A percentile compares a stretch with the other conserved stretches of the same genome.
Evolutionary conservation across 2,329 filamentous ascomycete genomes (phyloP).

Genomic region (Nigrospora sphaerica): DNA sequence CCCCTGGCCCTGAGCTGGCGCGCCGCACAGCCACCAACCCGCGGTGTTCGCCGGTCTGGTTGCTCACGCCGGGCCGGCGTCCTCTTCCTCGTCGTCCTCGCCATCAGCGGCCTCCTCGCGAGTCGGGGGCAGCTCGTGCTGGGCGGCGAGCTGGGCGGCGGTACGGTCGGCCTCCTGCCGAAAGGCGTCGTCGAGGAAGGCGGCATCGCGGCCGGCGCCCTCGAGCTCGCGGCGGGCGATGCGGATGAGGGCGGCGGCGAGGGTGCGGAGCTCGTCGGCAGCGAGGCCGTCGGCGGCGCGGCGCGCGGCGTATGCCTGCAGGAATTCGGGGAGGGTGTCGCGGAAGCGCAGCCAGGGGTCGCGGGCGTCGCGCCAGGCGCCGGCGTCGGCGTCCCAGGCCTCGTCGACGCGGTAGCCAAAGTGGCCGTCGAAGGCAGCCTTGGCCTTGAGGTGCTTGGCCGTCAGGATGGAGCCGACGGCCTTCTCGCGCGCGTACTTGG

Average conservation of each 20-base stretch:
- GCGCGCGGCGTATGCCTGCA: slow-evolving; percentile 5
- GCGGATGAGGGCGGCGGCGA: slow-evolving; percentile 6
- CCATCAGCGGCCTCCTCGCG: not conserved
- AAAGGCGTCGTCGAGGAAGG: slow-evolving; percentile 4
- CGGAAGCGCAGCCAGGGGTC: slow-evolving; percentile 10
- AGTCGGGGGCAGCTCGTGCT: slow-evolving; percentile 6
- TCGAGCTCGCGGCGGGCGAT: slow-evolving; percentile 9
- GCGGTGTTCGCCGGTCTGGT: no score
- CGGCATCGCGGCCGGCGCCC: slow-evolving; percentile 7
- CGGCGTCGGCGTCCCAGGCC: not conserved
- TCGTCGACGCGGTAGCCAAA: slow-evolving; percentile 6
- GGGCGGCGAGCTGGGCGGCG: slow-evolving; percentile 4
- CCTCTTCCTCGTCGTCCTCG: not conserved
- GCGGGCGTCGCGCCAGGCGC: not conserved
- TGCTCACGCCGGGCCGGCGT: not conserved
- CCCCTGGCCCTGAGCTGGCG: no score
- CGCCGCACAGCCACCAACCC: no score
- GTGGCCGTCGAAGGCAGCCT: slow-evolving; percentile 9
- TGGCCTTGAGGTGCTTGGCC: slow-evolving; percentile 10
- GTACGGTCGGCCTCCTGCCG: slow-evolving; percentile 1
- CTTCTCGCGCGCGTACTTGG: slow-evolving; percentile 10
- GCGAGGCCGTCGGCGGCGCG: slow-evolving; percentile 4
- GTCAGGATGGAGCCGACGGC: slow-evolving; percentile 10
- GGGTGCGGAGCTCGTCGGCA: slow-evolving; percentile 7
- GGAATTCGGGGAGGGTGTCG: slow-evolving; percentile 8